Evolutionary conservation across 208 protist genomes (phyloP), one percentile per base, ranked within the genome.

Genomic region (Naegleria fowleri): DNA sequence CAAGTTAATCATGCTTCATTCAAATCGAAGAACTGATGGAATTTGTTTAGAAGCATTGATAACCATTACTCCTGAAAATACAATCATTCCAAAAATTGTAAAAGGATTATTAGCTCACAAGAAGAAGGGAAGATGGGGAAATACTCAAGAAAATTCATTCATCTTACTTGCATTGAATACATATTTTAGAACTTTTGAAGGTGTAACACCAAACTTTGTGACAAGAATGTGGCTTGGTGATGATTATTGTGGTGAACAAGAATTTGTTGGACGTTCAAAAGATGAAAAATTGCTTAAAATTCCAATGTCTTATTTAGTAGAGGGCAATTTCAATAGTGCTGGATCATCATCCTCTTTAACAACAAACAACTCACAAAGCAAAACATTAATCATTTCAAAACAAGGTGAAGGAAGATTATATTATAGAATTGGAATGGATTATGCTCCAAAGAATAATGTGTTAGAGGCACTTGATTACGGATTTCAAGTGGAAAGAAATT

Each of bases 1-100:
- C 0, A n/a, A 88, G 22, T 59, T 88, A 6, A 41, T 88, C 5
- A 88, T 88, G 85, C 22, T 88, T 1, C 85, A 88, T 25, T n/a
- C 11, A 16, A 22, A 38, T 25, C 52, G 85, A 88, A 88, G 85
- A 88, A 88, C 85, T n/a, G 85, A 88, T 88, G 85, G 33, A 88
- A 39, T 88, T 58, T 36, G 48, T 19, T 41, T 88, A 25, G 43
- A 88, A 52, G 19, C 11, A 1, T 6, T 88, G 0, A 59, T 88
- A 11, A 1, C 5, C 9, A 22, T 88, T 6, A 48, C 38, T 59
- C 41, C 41, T 29, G 36, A 51, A 33, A 88, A 88, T 58, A 22
- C 0, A 29, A 25, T 88, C 3, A 58, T 88, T 40, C 43, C 48
- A 36, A 88, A 88, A 25, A 39, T 88, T 59, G 40, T 36, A 0